A percentile compares a stretch with the other conserved stretches of the same genome.
phyloP scores from a whole-genome alignment of 2,329 filamentous ascomycete genomes.

The Fusarium circinatum region DNA sequence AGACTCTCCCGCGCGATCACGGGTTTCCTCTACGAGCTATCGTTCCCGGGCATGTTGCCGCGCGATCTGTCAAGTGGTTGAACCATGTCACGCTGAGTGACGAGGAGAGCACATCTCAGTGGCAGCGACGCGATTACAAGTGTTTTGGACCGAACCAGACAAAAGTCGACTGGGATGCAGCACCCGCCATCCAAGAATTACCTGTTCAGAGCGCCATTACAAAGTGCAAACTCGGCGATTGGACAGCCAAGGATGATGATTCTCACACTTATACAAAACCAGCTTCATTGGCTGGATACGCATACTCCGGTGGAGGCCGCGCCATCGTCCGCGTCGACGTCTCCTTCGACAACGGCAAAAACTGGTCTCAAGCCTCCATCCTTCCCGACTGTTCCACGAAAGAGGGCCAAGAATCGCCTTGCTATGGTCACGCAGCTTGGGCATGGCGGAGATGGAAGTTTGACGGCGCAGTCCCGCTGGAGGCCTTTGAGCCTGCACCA shows the following conservation, averaged over 20 bases:
- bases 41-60: slow-evolving; percentile 73
- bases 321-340: slow-evolving; percentile 75
- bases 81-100: slow-evolving; percentile 71
- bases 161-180: slow-evolving; percentile 69
- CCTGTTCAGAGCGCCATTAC: slow-evolving; percentile 76
- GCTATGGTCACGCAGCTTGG: slow-evolving; percentile 64
- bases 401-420: slow-evolving; percentile 41
- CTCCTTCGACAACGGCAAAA: slow-evolving; percentile 69
- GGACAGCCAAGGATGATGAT: slow-evolving; percentile 25
- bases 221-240: slow-evolving; percentile 55
- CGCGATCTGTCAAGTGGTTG: slow-evolving; percentile 76
- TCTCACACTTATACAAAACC: slow-evolving; percentile 19
- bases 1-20: slow-evolving; percentile 70
- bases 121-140: slow-evolving; percentile 76
- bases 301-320: slow-evolving; percentile 74
- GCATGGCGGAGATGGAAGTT: slow-evolving; percentile 73
- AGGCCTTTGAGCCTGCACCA: slow-evolving; percentile 34
- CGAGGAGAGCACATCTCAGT: slow-evolving; percentile 73
- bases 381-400: slow-evolving; percentile 58
- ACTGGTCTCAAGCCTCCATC: slow-evolving; percentile 72
- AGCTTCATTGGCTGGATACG: slow-evolving; percentile 68
- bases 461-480: slow-evolving; percentile 56
- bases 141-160: slow-evolving; percentile 72
- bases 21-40: slow-evolving; percentile 72
- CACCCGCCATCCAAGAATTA: slow-evolving; percentile 74